phyloP scores from a whole-genome alignment of 148 eudicot genomes.

The Rhododendron ferrugineum region DNA sequence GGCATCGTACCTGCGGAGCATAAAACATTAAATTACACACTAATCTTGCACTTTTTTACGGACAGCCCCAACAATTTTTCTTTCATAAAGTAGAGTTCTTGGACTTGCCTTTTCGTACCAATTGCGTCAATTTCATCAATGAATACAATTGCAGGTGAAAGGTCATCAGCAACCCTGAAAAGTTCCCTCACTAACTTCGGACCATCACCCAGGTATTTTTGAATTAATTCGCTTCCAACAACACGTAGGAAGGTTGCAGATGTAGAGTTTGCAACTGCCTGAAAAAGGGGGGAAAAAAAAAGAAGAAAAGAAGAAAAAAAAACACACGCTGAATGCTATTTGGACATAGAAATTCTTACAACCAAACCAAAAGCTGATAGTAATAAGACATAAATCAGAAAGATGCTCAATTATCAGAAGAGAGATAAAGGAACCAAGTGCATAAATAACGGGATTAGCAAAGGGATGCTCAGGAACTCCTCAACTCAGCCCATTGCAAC shows the following conservation, averaged over 20 bases:
- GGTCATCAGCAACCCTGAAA: slow-evolving; percentile 97
- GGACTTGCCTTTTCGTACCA: slow-evolving; percentile 79
- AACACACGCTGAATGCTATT: neutral
- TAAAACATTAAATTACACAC: neutral
- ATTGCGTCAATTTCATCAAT: slow-evolving; percentile 98
- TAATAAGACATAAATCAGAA: neutral
- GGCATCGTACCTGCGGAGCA: slow-evolving; percentile 74
- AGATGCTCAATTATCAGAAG: neutral
- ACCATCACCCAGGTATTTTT: slow-evolving; percentile 94
- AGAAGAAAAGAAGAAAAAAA: too few relatives aligned
- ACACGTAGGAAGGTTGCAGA: slow-evolving; percentile 96
- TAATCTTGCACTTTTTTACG: neutral
- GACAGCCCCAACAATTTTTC: neutral
- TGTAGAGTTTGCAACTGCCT: slow-evolving; percentile 99
- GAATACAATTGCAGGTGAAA: slow-evolving; percentile 92
- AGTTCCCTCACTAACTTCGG: slow-evolving; percentile 94
- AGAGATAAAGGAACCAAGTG: neutral
- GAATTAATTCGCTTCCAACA: slow-evolving; percentile 95
- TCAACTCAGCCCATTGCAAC: neutral
- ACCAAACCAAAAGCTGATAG: neutral
- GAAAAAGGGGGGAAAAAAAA: neutral
- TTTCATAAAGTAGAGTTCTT: neutral
- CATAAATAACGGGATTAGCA: neutral
- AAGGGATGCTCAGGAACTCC: neutral
- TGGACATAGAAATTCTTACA: neutral